Percentiles rank a stretch among this genome's conserved stretches.
Conservation (phyloP, 208 protist genomes). For the Trypanosoma cruzi region DNA sequence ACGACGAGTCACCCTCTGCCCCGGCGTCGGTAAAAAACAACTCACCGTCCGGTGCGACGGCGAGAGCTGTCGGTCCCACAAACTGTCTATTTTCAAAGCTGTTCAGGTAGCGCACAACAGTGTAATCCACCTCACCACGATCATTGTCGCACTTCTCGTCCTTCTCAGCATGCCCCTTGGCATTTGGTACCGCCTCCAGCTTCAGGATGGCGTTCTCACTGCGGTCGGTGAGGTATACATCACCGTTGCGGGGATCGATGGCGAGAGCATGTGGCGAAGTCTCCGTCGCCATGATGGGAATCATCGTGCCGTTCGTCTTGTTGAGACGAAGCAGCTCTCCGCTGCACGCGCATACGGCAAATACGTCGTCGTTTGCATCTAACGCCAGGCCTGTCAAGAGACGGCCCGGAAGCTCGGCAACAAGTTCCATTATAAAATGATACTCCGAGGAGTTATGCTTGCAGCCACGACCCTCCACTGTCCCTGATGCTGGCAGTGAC, state of each 20-base stretch:
- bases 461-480: not conserved
- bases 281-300: conserved; percentile 36
- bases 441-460: not conserved
- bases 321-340: conserved; percentile 50
- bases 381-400: conserved; percentile 40
- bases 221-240: conserved; percentile 39
- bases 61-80: conserved; percentile 45
- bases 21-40: conserved; percentile 80
- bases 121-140: not conserved
- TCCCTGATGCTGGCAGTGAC: not conserved
- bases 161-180: not conserved
- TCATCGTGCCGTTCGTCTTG: conserved; percentile 15
- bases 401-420: conserved; percentile 38
- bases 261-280: conserved; percentile 22
- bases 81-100: conserved; percentile 49
- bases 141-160: not conserved
- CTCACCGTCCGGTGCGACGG: conserved; percentile 47
- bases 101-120: conserved; percentile 29
- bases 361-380: conserved; percentile 38
- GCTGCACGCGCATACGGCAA: conserved; percentile 48
- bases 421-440: conserved; percentile 42
- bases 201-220: conserved; percentile 34
- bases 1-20: conserved; percentile 54
- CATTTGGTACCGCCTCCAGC: not conserved
- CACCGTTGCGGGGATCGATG: conserved; percentile 30